A percentile compares a stretch with the other conserved stretches of the same genome.
Evolutionary conservation across 495 filamentous ascomycete species (phyloP).

Genomic region (Chlorociboria aeruginascens): DNA sequence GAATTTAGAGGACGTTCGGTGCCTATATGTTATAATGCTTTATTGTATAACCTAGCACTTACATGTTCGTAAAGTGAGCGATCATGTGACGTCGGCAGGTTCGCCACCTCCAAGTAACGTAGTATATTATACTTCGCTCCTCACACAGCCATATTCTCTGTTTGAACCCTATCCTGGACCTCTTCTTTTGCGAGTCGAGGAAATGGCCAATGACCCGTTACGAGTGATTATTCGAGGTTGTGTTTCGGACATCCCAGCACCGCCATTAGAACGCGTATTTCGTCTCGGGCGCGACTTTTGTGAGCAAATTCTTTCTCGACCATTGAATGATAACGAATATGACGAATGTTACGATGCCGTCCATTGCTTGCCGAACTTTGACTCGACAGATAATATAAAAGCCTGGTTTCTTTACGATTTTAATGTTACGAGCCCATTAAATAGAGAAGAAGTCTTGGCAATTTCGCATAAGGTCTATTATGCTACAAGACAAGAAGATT

Average conservation of each 20-base stretch:
- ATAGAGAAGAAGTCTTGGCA: constrained; percentile 1
- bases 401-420: constrained; percentile 8
- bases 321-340: background rate
- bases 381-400: constrained; percentile 1
- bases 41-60: no score
- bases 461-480: constrained; percentile 6
- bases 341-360: background rate
- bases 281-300: constrained; percentile 6
- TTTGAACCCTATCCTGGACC: no score
- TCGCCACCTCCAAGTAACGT: no score
- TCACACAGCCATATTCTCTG: no score
- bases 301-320: constrained; percentile 5
- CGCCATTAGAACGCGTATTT: background rate
- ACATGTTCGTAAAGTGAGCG: no score
- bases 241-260: constrained; percentile 3
- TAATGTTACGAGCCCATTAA: background rate
- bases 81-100: no score
- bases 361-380: constrained; percentile 3
- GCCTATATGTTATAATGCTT: no score
- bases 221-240: constrained; percentile 7
- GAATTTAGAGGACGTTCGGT: no score
- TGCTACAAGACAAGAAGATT: constrained; percentile 1
- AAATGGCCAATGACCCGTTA: constrained; percentile 1
- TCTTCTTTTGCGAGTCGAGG: no score
- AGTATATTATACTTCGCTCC: no score